Evolutionary conservation across 2,329 filamentous ascomycete species (phyloP), one percentile per base, ranked within the genome.

Genomic region (Chalaropsis ovoidea): DNA sequence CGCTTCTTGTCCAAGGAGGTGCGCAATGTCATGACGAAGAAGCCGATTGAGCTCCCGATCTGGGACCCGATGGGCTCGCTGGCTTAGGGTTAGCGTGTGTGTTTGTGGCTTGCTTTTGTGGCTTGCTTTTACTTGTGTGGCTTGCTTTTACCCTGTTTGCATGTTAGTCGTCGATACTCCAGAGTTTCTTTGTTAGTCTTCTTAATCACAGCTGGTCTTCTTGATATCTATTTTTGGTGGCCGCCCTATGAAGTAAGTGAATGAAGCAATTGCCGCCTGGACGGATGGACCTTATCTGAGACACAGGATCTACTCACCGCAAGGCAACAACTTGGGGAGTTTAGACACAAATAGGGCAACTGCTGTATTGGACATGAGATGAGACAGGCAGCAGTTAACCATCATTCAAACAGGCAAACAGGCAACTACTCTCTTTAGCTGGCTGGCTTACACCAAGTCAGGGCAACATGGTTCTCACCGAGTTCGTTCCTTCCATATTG

Each of bases 51-150:
- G 64, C 75, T 93, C 68, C 87, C 87, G 1, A 76, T 89, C 27
- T 93, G 89, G 89, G 88, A 92, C 77, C 88, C 88, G 0, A 89
- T 92, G 86, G 88, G 88, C 0, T 81, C 86, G 19, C 73, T 91
- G 74, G 88, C 87, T 70, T 88, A 72, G 72, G 58, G 22, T 17
- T 41, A 8, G 24, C 10, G 24, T 13, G 47, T 11, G 19, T 27
- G 19, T 27, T 24, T 39, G 47, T 27, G n/a, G n/a, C n/a, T 5
- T 52, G 35, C 8, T 6, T 39, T 3, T 39, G 27, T 60, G 24
- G 13, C 19, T 47, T 24, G 13, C 22, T 43, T 22, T 11, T 54
- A 56, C 31, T 42, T 13, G 8, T 15, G 27, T 35, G n/a, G 42
- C 42, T 19, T 27, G 4, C 15, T 39, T 39, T 87, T 13, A 89